Evolutionary conservation across 129 eudicot species (phyloP).

Genomic region (Lonicera japonica): DNA sequence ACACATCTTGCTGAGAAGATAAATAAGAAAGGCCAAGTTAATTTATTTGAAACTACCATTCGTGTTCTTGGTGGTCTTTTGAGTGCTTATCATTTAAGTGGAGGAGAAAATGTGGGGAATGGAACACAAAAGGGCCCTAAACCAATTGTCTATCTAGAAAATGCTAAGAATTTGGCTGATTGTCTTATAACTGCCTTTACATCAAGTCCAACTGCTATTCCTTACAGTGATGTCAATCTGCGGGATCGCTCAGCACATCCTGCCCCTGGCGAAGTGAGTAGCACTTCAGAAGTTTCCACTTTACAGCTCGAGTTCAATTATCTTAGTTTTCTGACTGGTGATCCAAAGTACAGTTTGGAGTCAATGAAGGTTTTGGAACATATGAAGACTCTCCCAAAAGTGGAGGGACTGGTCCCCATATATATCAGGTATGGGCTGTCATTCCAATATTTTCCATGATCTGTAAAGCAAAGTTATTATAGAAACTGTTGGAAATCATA

Average conservation of each 20-base stretch:
- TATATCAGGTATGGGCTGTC: slow-evolving; percentile 58
- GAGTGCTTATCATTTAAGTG: slow-evolving; percentile 96
- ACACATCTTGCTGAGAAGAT: slow-evolving; percentile 68
- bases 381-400: slow-evolving; percentile 76
- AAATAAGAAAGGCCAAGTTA: slow-evolving; percentile 73
- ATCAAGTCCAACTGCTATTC: slow-evolving; percentile 83
- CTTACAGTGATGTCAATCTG: slow-evolving; percentile 83
- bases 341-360: slow-evolving; percentile 65
- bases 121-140: slow-evolving; percentile 49
- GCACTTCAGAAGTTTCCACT: slow-evolving; percentile 93
- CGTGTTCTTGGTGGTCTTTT: slow-evolving; percentile 93
- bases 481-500: background rate
- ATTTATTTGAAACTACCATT: slow-evolving; percentile 90
- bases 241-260: slow-evolving; percentile 66
- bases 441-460: background rate
- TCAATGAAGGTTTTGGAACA: slow-evolving; percentile 94
- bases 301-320: slow-evolving; percentile 92
- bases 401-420: slow-evolving; percentile 95
- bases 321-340: slow-evolving; percentile 74
- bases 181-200: slow-evolving; percentile 76
- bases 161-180: slow-evolving; percentile 82
- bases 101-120: slow-evolving; percentile 39
- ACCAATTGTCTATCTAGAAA: slow-evolving; percentile 69
- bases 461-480: background rate
- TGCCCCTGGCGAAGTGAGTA: slow-evolving; percentile 71